phyloP scores from a whole-genome alignment of 106 monocot genomes.

The Apostasia ramifera region DNA sequence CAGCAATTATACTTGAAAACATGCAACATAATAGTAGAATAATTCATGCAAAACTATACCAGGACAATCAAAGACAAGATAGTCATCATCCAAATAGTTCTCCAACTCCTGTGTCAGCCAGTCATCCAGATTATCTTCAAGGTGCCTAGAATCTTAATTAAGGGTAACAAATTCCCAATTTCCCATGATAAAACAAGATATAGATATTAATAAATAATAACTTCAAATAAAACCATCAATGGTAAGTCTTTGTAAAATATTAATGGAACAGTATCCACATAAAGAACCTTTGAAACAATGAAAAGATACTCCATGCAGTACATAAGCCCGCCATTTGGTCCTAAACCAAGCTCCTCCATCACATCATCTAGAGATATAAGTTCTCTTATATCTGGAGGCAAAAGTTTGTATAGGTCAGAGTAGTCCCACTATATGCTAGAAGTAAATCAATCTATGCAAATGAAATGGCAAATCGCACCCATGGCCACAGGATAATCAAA shows the following conservation, averaged over 20 bases:
- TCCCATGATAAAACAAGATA: neutral
- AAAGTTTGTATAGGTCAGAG: constrained; percentile 1
- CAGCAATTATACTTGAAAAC: too few species aligned
- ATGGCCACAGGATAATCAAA: constrained; percentile 81
- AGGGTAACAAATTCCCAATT: constrained; percentile 23
- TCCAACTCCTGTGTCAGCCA: constrained; percentile 87
- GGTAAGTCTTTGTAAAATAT: too few species aligned
- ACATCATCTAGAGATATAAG: constrained; percentile 91
- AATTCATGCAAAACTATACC: constrained; percentile 28
- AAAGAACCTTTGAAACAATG: neutral
- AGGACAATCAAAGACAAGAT: constrained; percentile 96
- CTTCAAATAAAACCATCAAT: neutral
- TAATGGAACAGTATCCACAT: neutral
- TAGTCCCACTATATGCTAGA: neutral
- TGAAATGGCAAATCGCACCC: constrained; percentile 24
- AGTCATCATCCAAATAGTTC: constrained; percentile 91
- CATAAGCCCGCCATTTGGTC: constrained; percentile 84
- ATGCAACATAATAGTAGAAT: too few species aligned
- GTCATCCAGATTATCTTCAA: constrained; percentile 81
- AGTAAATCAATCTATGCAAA: neutral
- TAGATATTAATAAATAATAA: neutral
- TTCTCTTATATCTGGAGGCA: constrained; percentile 75
- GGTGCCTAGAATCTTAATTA: constrained; percentile 38
- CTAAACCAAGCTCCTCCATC: constrained; percentile 87
- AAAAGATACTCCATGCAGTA: constrained; percentile 99